Conservation (phyloP, 164 flowering plant genomes). For the Nymphaea thermarum region DNA sequence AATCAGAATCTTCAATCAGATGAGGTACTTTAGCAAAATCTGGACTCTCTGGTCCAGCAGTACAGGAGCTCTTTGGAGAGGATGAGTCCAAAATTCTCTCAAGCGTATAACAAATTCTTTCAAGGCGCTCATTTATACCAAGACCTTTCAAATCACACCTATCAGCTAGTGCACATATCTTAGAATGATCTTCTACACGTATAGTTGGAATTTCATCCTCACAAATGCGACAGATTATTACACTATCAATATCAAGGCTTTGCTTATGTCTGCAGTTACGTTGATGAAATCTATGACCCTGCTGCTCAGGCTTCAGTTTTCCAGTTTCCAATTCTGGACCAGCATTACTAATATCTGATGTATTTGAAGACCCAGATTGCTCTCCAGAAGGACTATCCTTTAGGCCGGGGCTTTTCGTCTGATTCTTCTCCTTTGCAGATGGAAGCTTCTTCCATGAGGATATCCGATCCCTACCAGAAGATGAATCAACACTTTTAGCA, state of each 20-base stretch:
- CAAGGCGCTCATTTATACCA: conserved; percentile 78
- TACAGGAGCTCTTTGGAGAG: conserved; percentile 50
- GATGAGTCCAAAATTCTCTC: conserved; percentile 67
- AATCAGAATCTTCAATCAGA: conserved; percentile 32
- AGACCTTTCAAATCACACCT: conserved; percentile 91
- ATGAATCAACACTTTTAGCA: conserved; percentile 59
- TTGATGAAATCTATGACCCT: conserved; percentile 30
- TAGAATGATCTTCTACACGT: conserved; percentile 90
- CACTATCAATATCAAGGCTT: conserved; percentile 13
- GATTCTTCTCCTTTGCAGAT: conserved; percentile 56
- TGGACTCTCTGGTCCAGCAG: conserved; percentile 30
- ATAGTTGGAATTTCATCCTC: conserved; percentile 90
- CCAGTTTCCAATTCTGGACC: conserved; percentile 15
- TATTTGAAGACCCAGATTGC: conserved; percentile 19
- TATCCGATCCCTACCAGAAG: conserved; percentile 57
- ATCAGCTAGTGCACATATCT: conserved; percentile 88
- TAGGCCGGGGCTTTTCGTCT: conserved; percentile 30
- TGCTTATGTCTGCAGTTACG: conserved; percentile 41
- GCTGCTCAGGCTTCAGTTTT: conserved; percentile 18
- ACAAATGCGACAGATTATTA: conserved; percentile 92
- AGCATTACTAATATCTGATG: conserved; percentile 17
- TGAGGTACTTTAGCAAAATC: conserved; percentile 30
- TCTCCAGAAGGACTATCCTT: conserved; percentile 27
- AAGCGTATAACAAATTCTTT: conserved; percentile 82
- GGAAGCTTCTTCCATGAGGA: conserved; percentile 97